Evolutionary conservation across 192 early-diverging fungal species (phyloP).

Genomic region (Phycomyces nitens): DNA sequence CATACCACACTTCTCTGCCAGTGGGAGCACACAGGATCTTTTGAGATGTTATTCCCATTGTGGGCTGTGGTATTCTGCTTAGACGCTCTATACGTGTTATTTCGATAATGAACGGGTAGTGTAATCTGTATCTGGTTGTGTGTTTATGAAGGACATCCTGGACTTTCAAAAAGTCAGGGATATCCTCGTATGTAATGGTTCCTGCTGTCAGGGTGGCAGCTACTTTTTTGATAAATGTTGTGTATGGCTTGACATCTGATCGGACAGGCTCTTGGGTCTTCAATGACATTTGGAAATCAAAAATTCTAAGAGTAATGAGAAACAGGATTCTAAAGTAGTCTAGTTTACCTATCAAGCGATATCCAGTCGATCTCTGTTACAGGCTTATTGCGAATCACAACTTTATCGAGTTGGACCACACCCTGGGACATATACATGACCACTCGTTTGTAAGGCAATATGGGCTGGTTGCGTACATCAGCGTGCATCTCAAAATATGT

Average conservation of each 20-base stretch:
- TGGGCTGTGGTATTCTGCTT: slow-evolving; percentile 18
- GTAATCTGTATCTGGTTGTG: slow-evolving; percentile 29
- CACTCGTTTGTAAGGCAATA: slow-evolving; percentile 21
- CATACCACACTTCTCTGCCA: slow-evolving; percentile 30
- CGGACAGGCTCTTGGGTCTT: slow-evolving; percentile 21
- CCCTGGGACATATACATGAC: slow-evolving; percentile 32
- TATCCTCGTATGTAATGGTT: slow-evolving; percentile 36
- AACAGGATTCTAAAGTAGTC: neutral
- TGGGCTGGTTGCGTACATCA: slow-evolving; percentile 35
- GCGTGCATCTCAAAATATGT: slow-evolving; percentile 39
- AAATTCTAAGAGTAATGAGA: slow-evolving; percentile 23
- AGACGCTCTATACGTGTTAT: slow-evolving; percentile 34
- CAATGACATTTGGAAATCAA: slow-evolving; percentile 36
- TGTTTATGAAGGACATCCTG: slow-evolving; percentile 29
- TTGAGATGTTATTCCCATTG: slow-evolving; percentile 13
- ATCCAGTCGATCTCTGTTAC: slow-evolving; percentile 38
- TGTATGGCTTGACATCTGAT: slow-evolving; percentile 39
- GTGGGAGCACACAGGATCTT: slow-evolving; percentile 31
- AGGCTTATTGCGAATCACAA: slow-evolving; percentile 9
- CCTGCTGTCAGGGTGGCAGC: slow-evolving; percentile 18
- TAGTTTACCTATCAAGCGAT: slow-evolving; percentile 31
- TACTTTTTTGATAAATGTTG: slow-evolving; percentile 42
- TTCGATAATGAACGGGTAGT: slow-evolving; percentile 42
- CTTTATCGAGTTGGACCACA: slow-evolving; percentile 37
- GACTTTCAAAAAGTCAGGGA: slow-evolving; percentile 36